Conservation (phyloP, 371 early-diverging fungal genomes). For the Ecytonucleospora hepatopenaei region DNA sequence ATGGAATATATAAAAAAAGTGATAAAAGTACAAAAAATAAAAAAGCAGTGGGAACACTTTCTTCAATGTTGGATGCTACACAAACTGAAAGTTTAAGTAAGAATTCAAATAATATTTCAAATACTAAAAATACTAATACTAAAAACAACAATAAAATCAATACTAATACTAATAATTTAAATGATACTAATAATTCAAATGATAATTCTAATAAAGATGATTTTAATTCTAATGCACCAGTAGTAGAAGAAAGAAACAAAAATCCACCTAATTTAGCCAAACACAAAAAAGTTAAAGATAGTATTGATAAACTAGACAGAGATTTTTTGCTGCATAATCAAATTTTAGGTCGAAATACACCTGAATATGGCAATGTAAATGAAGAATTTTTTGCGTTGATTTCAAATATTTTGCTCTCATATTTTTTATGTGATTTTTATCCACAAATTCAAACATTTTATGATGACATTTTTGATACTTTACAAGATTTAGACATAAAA, state of each 20-base stretch:
- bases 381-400: slow-evolving; percentile 1
- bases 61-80: not conserved
- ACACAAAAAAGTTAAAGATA: slow-evolving; percentile 16
- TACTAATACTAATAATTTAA: too few relatives aligned
- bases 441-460: not conserved
- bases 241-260: not conserved
- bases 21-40: not conserved
- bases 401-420: slow-evolving; percentile 2
- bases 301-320: slow-evolving; percentile 20
- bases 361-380: not conserved
- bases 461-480: slow-evolving; percentile 4
- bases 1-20: not conserved
- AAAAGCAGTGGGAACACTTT: not conserved
- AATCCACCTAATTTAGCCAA: slow-evolving; percentile 8
- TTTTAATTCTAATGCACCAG: too few relatives aligned
- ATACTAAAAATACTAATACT: not conserved
- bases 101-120: not conserved
- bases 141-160: not conserved
- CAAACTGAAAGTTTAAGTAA: not conserved
- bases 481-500: not conserved
- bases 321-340: too few relatives aligned
- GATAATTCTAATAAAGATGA: too few relatives aligned
- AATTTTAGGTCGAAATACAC: too few relatives aligned
- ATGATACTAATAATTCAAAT: too few relatives aligned
- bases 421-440: slow-evolving; percentile 6